phyloP scores from a whole-genome alignment of 2,329 filamentous ascomycete genomes.

The Teratosphaeria pseudoeucalypti region DNA sequence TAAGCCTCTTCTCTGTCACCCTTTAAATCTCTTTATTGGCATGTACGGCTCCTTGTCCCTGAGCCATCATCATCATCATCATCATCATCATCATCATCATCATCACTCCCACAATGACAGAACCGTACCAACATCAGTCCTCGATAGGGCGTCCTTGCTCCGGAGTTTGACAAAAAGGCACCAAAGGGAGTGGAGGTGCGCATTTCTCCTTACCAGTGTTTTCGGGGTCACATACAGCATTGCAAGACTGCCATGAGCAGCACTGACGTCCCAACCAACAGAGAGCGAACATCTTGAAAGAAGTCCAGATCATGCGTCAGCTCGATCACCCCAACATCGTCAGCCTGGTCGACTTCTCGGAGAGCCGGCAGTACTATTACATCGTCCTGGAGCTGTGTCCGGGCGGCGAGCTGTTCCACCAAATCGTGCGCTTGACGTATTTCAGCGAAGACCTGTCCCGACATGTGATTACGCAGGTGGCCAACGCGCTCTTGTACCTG shows the following conservation, averaged over 20 bases:
- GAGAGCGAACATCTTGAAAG: slow-evolving; percentile 95
- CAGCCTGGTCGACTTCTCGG: slow-evolving; percentile 84
- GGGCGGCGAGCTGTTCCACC: slow-evolving; percentile 93
- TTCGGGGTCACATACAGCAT: neutral
- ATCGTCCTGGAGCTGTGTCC: slow-evolving; percentile 92
- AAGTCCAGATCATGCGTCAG: slow-evolving; percentile 97
- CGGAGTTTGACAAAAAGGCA: slow-evolving; percentile 75
- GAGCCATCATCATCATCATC: neutral
- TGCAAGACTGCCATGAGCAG: neutral
- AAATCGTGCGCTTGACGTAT: slow-evolving; percentile 95
- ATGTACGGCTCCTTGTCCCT: neutral
- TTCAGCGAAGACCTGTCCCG: slow-evolving; percentile 93
- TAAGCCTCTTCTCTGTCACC: slow-evolving; percentile 45
- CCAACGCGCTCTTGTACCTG: slow-evolving; percentile 84
- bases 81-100: too few relatives aligned
- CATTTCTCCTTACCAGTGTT: slow-evolving; percentile 18
- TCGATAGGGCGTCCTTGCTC: slow-evolving; percentile 83
- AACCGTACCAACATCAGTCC: slow-evolving; percentile 23
- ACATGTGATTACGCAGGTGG: slow-evolving; percentile 90
- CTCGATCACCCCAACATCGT: slow-evolving; percentile 94
- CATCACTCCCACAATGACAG: too few relatives aligned
- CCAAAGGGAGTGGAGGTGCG: slow-evolving; percentile 97
- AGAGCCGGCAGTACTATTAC: slow-evolving; percentile 93
- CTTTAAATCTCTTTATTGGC: slow-evolving; percentile 3
- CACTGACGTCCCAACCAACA: slow-evolving; percentile 41